phyloP scores from a whole-genome alignment of 2,329 filamentous ascomycete genomes.

The Trichoderma koningiopsis region DNA sequence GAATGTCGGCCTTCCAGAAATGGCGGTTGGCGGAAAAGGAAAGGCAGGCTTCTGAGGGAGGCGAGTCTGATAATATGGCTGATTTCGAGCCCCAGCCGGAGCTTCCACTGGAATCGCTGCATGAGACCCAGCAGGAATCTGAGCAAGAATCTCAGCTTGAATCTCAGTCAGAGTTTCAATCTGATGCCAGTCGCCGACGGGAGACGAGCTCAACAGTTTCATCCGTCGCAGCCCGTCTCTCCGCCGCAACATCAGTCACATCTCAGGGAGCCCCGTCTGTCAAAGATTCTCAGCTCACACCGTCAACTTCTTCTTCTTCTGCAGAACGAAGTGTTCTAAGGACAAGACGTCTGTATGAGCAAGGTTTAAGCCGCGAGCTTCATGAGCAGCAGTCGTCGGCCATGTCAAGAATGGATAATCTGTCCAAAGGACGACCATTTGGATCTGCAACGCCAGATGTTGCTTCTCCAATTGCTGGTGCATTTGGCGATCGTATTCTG shows the following conservation, averaged over 20 bases:
- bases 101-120: slow-evolving; percentile 49
- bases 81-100: slow-evolving; percentile 28
- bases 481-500: slow-evolving; percentile 50
- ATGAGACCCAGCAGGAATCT: slow-evolving; percentile 51
- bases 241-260: slow-evolving; percentile 86
- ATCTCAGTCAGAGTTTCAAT: slow-evolving; percentile 49
- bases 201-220: slow-evolving; percentile 88
- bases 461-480: slow-evolving; percentile 49
- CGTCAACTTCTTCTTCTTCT: slow-evolving; percentile 44
- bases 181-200: slow-evolving; percentile 71
- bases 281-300: slow-evolving; percentile 52
- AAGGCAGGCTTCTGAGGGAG: slow-evolving; percentile 45
- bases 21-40: slow-evolving; percentile 66
- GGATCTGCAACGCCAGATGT: slow-evolving; percentile 55
- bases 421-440: slow-evolving; percentile 64
- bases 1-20: slow-evolving; percentile 79
- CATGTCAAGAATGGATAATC: slow-evolving; percentile 75
- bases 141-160: slow-evolving; percentile 8
- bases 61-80: slow-evolving; percentile 41
- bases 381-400: slow-evolving; percentile 79
- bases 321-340: slow-evolving; percentile 70
- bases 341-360: slow-evolving; percentile 77
- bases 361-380: slow-evolving; percentile 75
- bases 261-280: slow-evolving; percentile 61
- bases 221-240: slow-evolving; percentile 64